phyloP scores from a whole-genome alignment of 306 rosid species.

The Dryas octopetala region DNA sequence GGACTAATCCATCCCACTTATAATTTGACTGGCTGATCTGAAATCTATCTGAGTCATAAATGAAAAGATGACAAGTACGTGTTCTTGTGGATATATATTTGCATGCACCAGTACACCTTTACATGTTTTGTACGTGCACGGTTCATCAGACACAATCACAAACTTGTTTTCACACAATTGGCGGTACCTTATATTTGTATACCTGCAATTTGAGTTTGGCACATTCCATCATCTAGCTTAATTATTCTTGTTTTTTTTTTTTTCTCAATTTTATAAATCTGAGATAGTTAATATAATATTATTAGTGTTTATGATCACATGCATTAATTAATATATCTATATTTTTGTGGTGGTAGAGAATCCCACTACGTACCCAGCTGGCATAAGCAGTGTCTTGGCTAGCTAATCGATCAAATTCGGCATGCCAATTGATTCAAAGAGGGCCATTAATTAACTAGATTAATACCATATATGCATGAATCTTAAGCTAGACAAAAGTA shows the following conservation, averaged over 20 bases:
- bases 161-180: background rate
- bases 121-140: slow-evolving; percentile 4
- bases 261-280: too few relatives aligned
- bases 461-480: background rate
- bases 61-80: background rate
- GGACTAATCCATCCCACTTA: background rate
- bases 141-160: background rate
- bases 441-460: background rate
- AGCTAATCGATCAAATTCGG: background rate
- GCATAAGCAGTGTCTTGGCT: background rate
- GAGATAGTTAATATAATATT: too few relatives aligned
- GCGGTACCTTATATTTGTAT: background rate
- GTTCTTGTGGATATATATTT: background rate
- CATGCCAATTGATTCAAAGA: background rate
- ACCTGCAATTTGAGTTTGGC: background rate
- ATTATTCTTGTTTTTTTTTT: too few relatives aligned
- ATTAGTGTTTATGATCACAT: too few relatives aligned
- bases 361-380: background rate
- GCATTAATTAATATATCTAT: too few relatives aligned
- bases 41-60: background rate
- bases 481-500: too few relatives aligned
- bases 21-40: background rate
- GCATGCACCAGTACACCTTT: background rate
- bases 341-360: too few relatives aligned
- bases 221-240: too few relatives aligned